phyloP scores from a whole-genome alignment of 306 rosid genomes.

The Vicia faba region DNA sequence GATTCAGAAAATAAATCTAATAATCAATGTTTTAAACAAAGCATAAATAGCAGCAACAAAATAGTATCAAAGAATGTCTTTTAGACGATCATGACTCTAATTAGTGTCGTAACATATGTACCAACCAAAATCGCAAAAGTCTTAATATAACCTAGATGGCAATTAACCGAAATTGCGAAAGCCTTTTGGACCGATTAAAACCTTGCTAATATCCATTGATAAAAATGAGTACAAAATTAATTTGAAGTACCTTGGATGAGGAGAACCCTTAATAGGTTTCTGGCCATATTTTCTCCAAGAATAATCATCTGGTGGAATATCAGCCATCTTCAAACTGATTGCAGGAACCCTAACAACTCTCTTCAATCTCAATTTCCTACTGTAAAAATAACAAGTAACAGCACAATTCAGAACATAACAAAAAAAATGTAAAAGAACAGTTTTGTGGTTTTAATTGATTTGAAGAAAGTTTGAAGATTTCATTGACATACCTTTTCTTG shows the following conservation, averaged over 20 bases:
- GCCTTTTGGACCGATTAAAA: too few relatives aligned
- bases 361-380: conserved; percentile 72
- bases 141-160: too few relatives aligned
- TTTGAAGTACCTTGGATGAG: conserved; percentile 75
- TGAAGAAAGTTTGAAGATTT: not conserved
- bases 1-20: not conserved
- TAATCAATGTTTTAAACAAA: too few relatives aligned
- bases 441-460: not conserved
- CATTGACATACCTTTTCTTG: conserved; percentile 62
- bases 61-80: too few relatives aligned
- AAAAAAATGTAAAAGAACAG: not conserved
- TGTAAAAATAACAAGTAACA: not conserved
- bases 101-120: too few relatives aligned
- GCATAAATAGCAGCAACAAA: too few relatives aligned
- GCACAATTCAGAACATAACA: not conserved
- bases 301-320: conserved; percentile 94
- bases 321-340: conserved; percentile 84
- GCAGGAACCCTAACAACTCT: conserved; percentile 88
- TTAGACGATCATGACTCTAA: too few relatives aligned
- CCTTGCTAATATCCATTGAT: not conserved
- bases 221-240: not conserved
- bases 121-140: too few relatives aligned
- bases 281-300: conserved; percentile 96
- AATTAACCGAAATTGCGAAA: too few relatives aligned
- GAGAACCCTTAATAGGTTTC: conserved; percentile 93